Percentiles rank a stretch among this genome's conserved stretches.
Evolutionary conservation across 805 yeast genomes (phyloP).

Genomic region (Metschnikowia lochheadii): DNA sequence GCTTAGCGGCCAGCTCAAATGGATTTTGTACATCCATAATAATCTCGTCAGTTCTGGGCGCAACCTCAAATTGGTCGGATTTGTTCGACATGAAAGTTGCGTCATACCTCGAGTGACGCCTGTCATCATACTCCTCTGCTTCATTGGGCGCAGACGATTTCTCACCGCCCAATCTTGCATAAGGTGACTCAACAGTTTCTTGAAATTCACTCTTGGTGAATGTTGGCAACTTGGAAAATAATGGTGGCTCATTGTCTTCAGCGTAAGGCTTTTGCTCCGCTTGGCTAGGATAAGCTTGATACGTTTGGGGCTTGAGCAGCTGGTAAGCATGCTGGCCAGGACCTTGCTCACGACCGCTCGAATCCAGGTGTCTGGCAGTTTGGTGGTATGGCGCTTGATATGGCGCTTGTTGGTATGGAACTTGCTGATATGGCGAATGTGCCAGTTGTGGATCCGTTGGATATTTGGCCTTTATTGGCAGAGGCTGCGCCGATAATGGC

Average conservation of each 20-base stretch:
- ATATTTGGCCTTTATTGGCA: constrained; percentile 3
- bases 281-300: not conserved
- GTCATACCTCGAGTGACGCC: constrained; percentile 11
- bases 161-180: constrained; percentile 6
- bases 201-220: constrained; percentile 12
- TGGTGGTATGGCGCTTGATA: constrained; percentile 14
- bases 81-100: constrained; percentile 22
- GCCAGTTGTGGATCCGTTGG: not conserved
- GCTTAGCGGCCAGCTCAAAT: constrained; percentile 7
- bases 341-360: not conserved
- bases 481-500: constrained; percentile 5
- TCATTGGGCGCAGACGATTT: not conserved
- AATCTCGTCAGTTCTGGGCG: not conserved
- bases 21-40: constrained; percentile 7
- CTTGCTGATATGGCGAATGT: not conserved
- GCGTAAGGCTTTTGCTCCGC: not conserved
- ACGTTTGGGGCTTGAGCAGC: constrained; percentile 4
- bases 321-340: constrained; percentile 2
- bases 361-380: not conserved
- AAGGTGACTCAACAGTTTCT: constrained; percentile 13
- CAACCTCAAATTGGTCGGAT: constrained; percentile 18
- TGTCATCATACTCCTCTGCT: constrained; percentile 2
- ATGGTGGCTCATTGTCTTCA: not conserved
- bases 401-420: constrained; percentile 6
- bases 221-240: constrained; percentile 11